Conservation (phyloP, 2,329 filamentous ascomycete genomes). For the Talaromyces sp. region DNA sequence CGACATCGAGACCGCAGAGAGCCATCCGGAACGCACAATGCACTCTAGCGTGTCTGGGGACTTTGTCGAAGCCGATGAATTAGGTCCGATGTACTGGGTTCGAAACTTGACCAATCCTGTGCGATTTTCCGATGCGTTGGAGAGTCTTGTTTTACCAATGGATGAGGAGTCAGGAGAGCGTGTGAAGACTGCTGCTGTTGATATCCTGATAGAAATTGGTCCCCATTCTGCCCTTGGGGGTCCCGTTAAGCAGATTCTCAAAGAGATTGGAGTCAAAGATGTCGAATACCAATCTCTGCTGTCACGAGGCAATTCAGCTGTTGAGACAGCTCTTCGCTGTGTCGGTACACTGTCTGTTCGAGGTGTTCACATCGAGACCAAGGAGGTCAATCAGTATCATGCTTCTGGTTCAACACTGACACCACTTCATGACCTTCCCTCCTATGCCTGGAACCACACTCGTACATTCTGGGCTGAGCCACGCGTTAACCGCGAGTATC, state of each 20-base stretch:
- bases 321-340: not conserved
- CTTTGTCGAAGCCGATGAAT: too few species aligned
- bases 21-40: not conserved
- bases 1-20: not conserved
- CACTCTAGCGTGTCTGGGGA: too few species aligned
- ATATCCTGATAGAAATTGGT: too few species aligned
- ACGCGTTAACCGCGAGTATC: slow-evolving; percentile 16
- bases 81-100: too few species aligned
- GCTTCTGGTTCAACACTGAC: not conserved
- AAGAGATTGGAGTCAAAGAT: too few species aligned
- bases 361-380: not conserved
- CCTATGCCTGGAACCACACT: slow-evolving; percentile 24
- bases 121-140: too few species aligned
- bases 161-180: not conserved
- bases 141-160: too few species aligned
- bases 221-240: not conserved
- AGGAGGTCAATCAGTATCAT: not conserved
- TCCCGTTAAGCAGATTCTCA: too few species aligned
- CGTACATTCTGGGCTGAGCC: slow-evolving; percentile 21
- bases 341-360: not conserved
- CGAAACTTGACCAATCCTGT: too few species aligned
- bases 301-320: not conserved
- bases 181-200: not conserved
- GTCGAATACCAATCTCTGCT: not conserved
- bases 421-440: slow-evolving; percentile 11